Base-by-base conservation (phyloP, 1,139 yeast genomes). In the Nakaseomyces nivariensis region DNA sequence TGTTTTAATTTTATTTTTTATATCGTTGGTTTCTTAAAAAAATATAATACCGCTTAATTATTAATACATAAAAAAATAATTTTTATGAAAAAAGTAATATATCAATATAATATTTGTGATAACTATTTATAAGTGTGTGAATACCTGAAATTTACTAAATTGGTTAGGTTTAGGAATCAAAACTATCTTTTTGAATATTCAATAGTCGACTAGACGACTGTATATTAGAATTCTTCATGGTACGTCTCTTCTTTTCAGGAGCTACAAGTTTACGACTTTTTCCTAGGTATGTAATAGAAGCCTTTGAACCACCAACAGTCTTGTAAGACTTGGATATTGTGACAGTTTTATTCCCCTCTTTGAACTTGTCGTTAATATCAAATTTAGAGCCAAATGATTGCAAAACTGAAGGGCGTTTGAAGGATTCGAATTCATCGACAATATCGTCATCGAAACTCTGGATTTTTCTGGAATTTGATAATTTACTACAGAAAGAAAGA, bases 271-370 rank as follows among this genome's bases (percentile, higher is more conserved):
- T 63, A 45, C 68, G 56, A 24, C 61, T 62, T 40, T 61, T 71
- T 49, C 75, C 77, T 64, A 80, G 63, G 51, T 73, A 78, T 25
- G 83, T 77, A 51, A 81, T 75, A 2, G 86, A 78, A 0, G 85
- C 80, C 55, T 74, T 77, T 2, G 79, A 72, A 5, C 83, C 79
- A 1, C 80, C 72, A 1, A 79, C 82, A 22, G 75, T 74, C 58
- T 73, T 80, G 57, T 79, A 78, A 40, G 76, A 75, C 46, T 76
- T 79, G 47, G 80, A 74, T 10, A 78, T 68, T 0, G 79, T 78
- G 38, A 81, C 85, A 3, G 82, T 81, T 37, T 77, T 71, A 46
- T 64, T 70, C 9, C 77, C 75, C 40, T 70, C 72, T 54, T 66
- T 73, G 53, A 72, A 70, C 46, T 67, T 68, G 11, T 68, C 70